A percentile compares a stretch with the other conserved stretches of the same genome.
Evolutionary conservation across 2,329 filamentous ascomycete species (phyloP).

Genomic region (Cordyceps fumosorosea): DNA sequence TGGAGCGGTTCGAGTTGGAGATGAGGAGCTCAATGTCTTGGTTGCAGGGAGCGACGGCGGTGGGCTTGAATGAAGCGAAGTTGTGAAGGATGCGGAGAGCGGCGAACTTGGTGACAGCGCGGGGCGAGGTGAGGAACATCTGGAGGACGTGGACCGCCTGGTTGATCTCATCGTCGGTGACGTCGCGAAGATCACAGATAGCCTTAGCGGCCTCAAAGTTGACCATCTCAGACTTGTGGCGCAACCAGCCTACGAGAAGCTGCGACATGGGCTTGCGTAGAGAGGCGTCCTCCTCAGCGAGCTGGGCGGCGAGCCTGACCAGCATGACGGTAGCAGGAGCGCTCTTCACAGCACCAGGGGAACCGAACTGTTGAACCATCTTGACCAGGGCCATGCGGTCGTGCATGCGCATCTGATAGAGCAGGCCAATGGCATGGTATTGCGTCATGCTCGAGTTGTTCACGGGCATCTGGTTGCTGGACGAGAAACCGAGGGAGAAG

Average conservation of each 20-base stretch:
- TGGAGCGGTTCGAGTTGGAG: slow-evolving; percentile 92
- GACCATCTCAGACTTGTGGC: slow-evolving; percentile 99
- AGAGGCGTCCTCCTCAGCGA: slow-evolving; percentile 86
- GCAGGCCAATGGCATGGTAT: slow-evolving; percentile 93
- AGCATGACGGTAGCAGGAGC: slow-evolving; percentile 88
- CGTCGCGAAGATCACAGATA: slow-evolving; percentile 89
- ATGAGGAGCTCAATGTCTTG: slow-evolving; percentile 96
- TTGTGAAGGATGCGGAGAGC: slow-evolving; percentile 93
- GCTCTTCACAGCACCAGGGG: slow-evolving; percentile 87
- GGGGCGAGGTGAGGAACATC: slow-evolving; percentile 90
- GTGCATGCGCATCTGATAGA: slow-evolving; percentile 97
- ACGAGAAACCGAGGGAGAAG: slow-evolving; percentile 85
- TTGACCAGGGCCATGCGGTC: slow-evolving; percentile 98
- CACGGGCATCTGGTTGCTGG: slow-evolving; percentile 65
- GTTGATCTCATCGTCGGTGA: slow-evolving; percentile 83
- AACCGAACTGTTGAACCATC: slow-evolving; percentile 99
- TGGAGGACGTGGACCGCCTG: slow-evolving; percentile 94
- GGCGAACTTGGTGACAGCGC: slow-evolving; percentile 94
- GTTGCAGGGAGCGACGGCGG: slow-evolving; percentile 88
- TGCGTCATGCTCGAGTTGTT: slow-evolving; percentile 97
- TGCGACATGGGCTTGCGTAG: slow-evolving; percentile 95
- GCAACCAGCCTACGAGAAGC: slow-evolving; percentile 89
- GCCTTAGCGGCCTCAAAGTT: slow-evolving; percentile 99
- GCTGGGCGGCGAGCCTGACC: slow-evolving; percentile 83
- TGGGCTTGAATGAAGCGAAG: slow-evolving; percentile 93